Conservation (phyloP, 2,329 filamentous ascomycete species). For the Thielaviopsis ethacetica region DNA sequence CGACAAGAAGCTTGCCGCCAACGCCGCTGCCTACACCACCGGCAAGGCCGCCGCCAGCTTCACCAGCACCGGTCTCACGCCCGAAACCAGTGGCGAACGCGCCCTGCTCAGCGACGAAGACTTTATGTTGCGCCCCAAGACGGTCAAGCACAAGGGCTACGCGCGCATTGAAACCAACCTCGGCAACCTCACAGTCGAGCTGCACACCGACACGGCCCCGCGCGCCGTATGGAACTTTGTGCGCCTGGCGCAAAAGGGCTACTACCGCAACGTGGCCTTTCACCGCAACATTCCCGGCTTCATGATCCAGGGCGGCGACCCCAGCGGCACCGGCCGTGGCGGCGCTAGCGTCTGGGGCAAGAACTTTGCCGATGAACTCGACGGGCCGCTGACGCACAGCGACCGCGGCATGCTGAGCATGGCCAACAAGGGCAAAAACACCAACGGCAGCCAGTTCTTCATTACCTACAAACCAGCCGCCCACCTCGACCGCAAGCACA, state of each 20-base stretch:
- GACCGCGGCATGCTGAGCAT: constrained; percentile 69
- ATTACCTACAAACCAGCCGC: constrained; percentile 72
- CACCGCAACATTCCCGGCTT: constrained; percentile 92
- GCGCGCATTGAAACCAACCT: constrained; percentile 75
- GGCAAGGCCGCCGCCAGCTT: constrained; percentile 85
- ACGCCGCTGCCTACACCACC: constrained; percentile 79
- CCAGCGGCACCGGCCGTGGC: constrained; percentile 80
- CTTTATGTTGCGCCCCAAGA: constrained; percentile 83
- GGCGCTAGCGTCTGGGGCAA: constrained; percentile 86
- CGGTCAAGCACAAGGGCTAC: constrained; percentile 82
- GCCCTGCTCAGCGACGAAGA: constrained; percentile 85
- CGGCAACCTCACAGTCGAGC: constrained; percentile 73
- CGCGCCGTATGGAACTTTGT: constrained; percentile 97
- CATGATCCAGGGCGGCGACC: constrained; percentile 96
- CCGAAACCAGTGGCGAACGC: constrained; percentile 74
- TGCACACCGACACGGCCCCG: constrained; percentile 81
- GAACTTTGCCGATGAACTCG: constrained; percentile 85
- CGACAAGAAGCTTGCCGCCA: constrained; percentile 52
- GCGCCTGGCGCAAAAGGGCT: constrained; percentile 70
- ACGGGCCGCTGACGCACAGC: constrained; percentile 75
- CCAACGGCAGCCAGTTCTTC: constrained; percentile 90
- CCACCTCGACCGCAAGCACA: constrained; percentile 89
- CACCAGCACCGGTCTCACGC: constrained; percentile 85
- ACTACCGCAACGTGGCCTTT: constrained; percentile 71
- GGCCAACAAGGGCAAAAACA: constrained; percentile 98